phyloP scores from a whole-genome alignment of 495 filamentous ascomycete genomes.

The Ramalina intermedia region DNA sequence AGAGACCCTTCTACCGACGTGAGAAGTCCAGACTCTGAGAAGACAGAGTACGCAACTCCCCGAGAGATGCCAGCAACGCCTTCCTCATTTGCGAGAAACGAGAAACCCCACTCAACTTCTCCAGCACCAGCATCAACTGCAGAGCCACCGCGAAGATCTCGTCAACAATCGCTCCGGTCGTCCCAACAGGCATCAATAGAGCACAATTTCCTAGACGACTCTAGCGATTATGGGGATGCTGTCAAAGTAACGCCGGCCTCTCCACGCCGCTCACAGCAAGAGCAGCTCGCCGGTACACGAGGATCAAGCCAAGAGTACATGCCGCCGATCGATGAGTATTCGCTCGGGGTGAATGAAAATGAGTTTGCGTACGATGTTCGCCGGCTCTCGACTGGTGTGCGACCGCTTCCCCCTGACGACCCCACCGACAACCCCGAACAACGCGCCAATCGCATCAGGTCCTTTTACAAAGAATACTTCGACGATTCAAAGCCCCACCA shows the following conservation, averaged over 20 bases:
- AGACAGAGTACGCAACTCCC: slow-evolving; percentile 8
- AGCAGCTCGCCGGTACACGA: slow-evolving; percentile 3
- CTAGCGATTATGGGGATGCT: slow-evolving; percentile 49
- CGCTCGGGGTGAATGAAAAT: slow-evolving; percentile 32
- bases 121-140: slow-evolving; percentile 4
- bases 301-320: slow-evolving; percentile 15
- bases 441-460: slow-evolving; percentile 88
- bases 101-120: slow-evolving; percentile 9
- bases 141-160: slow-evolving; percentile 12
- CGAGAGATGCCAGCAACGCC: slow-evolving; percentile 6
- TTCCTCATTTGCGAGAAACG: slow-evolving; percentile 16
- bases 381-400: slow-evolving; percentile 74
- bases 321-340: slow-evolving; percentile 20
- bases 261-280: slow-evolving; percentile 16
- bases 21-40: slow-evolving; percentile 1
- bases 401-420: slow-evolving; percentile 82
- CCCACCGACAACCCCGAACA: slow-evolving; percentile 81
- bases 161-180: slow-evolving; percentile 22
- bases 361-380: slow-evolving; percentile 43
- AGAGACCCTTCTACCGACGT: slow-evolving; percentile 17
- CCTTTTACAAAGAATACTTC: slow-evolving; percentile 99
- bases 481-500: slow-evolving; percentile 60
- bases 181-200: slow-evolving; percentile 15
- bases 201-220: slow-evolving; percentile 35
- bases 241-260: slow-evolving; percentile 37